phyloP scores from a whole-genome alignment of 768 basidiomycete species.

The Tephrocybe sp. region DNA sequence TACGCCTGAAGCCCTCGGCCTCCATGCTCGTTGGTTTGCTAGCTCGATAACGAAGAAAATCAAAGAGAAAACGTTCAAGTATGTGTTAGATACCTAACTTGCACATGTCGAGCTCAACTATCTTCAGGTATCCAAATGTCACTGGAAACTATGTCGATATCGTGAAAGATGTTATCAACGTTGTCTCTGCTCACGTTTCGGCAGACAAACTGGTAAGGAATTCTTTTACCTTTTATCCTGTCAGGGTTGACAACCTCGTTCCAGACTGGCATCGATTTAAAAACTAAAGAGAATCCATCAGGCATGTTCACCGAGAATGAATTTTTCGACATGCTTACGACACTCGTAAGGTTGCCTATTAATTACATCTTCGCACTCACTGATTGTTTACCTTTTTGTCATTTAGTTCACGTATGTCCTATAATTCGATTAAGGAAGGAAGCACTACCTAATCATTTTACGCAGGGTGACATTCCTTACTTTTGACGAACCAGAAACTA shows the following conservation, averaged over 20 bases:
- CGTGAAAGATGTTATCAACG: slow-evolving; percentile 48
- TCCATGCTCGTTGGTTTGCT: slow-evolving; percentile 26
- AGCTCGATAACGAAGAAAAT: slow-evolving; percentile 26
- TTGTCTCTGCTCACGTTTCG: slow-evolving; percentile 39
- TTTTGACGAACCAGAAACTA: slow-evolving; percentile 31
- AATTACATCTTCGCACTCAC: neutral
- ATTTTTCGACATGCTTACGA: slow-evolving; percentile 42
- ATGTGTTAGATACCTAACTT: neutral
- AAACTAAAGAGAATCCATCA: slow-evolving; percentile 42
- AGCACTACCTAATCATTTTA: neutral
- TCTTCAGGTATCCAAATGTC: slow-evolving; percentile 27
- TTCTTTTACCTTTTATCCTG: neutral
- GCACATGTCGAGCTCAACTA: neutral
- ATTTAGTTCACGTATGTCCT: slow-evolving; percentile 14
- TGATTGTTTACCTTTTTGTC: neutral
- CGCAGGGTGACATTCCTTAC: slow-evolving; percentile 25
- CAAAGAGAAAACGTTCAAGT: slow-evolving; percentile 28
- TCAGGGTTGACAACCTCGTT: neutral
- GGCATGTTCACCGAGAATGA: slow-evolving; percentile 48
- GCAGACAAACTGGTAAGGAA: slow-evolving; percentile 34
- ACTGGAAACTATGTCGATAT: slow-evolving; percentile 43
- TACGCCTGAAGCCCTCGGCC: slow-evolving; percentile 19
- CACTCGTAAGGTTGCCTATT: slow-evolving; percentile 29
- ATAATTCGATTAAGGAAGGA: neutral
- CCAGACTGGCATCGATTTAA: slow-evolving; percentile 45